These are phyloP conservation scores for Silene noctiflora DNA, from an alignment of 179 eudicot species.

Conservation along the genomic window DNA sequence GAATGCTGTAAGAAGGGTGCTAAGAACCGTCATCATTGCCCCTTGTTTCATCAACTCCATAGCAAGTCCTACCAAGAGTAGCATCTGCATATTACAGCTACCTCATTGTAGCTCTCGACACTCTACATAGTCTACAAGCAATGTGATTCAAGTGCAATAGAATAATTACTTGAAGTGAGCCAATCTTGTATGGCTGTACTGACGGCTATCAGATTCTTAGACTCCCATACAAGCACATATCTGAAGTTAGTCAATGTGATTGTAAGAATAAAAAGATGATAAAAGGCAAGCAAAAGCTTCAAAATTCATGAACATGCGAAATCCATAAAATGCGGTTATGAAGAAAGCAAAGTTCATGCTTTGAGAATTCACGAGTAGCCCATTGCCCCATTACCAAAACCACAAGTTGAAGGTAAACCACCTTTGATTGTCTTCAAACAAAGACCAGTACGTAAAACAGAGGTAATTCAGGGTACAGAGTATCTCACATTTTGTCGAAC, in stretches of 20 bases:
- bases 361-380: neutral
- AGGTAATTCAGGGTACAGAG: neutral
- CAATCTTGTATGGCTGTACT: constrained; percentile 99
- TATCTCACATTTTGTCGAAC: neutral
- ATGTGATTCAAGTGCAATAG: constrained; percentile 8
- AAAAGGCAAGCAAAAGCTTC: constrained; percentile 9
- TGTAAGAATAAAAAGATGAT: neutral
- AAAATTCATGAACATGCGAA: neutral
- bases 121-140: neutral
- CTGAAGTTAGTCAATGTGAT: constrained; percentile 31
- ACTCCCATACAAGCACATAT: constrained; percentile 97
- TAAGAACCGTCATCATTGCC: constrained; percentile 93
- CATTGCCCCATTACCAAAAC: neutral
- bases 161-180: constrained; percentile 77
- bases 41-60: constrained; percentile 85
- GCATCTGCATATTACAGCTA: constrained; percentile 19
- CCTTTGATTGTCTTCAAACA: neutral
- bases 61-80: constrained; percentile 58
- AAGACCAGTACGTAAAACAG: neutral
- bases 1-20: constrained; percentile 71
- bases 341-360: neutral
- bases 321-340: neutral
- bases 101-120: neutral
- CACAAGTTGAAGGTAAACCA: neutral
- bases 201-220: constrained; percentile 83